Evolutionary conservation across 2,329 filamentous ascomycete species (phyloP).

Genomic region (Penicillium hordei): DNA sequence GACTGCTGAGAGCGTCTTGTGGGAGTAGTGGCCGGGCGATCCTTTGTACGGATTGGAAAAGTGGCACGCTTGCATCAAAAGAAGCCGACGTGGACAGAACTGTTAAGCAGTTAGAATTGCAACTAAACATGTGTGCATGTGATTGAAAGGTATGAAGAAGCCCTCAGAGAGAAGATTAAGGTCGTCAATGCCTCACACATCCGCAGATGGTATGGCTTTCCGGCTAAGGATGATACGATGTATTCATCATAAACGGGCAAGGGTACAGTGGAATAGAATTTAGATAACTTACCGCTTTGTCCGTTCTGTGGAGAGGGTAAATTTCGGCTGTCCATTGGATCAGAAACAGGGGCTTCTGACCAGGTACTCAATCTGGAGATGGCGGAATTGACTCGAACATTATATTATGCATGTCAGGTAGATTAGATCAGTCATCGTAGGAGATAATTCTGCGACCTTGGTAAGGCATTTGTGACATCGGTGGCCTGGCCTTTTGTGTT

Average conservation of each 20-base stretch:
- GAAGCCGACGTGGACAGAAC: not conserved
- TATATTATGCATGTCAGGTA: not conserved
- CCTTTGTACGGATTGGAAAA: not conserved
- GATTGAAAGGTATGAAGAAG: not conserved
- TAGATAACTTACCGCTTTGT: conserved; percentile 14
- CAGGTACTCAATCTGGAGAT: not conserved
- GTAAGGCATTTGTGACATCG: conserved; percentile 13
- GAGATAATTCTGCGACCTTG: conserved; percentile 37
- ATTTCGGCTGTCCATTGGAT: not conserved
- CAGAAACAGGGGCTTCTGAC: not conserved
- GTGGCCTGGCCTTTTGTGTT: not conserved
- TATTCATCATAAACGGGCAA: conserved; percentile 71
- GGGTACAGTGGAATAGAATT: conserved; percentile 1
- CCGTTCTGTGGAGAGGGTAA: too few relatives aligned
- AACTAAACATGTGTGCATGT: not conserved
- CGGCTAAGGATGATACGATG: conserved; percentile 91
- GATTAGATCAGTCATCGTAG: conserved; percentile 36
- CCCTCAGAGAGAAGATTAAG: conserved; percentile 49
- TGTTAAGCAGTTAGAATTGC: not conserved
- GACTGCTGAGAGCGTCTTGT: not conserved
- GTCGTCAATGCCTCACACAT: conserved; percentile 46
- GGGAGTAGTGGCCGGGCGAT: too few relatives aligned
- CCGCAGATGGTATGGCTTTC: conserved; percentile 53
- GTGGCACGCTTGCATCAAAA: not conserved
- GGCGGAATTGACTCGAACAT: not conserved